phyloP scores from a whole-genome alignment of 2,329 filamentous ascomycete species.

The Diaporthe amygdali region DNA sequence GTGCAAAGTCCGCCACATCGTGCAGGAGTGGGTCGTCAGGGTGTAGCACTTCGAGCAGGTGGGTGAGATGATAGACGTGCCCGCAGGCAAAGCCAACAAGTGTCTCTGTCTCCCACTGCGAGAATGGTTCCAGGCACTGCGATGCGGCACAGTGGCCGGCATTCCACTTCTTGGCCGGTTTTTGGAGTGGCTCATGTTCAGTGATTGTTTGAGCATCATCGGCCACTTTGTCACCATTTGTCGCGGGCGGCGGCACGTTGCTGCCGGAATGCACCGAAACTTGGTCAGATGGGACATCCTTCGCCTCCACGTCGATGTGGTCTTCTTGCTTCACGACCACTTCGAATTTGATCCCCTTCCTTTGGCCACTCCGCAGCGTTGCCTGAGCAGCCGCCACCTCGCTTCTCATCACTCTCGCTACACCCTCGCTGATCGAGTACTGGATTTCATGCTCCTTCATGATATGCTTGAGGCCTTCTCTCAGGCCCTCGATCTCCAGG shows the following conservation, averaged over 20 bases:
- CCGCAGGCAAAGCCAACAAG: constrained; percentile 83
- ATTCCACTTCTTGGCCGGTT: constrained; percentile 40
- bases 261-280: constrained; percentile 18
- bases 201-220: neutral
- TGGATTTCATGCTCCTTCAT: constrained; percentile 97
- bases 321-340: constrained; percentile 56
- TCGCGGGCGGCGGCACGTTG: constrained; percentile 27
- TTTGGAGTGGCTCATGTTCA: constrained; percentile 31
- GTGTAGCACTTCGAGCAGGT: constrained; percentile 64
- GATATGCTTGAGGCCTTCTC: constrained; percentile 87
- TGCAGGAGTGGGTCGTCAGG: constrained; percentile 43
- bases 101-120: constrained; percentile 70
- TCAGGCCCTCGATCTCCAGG: constrained; percentile 86
- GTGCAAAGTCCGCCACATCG: constrained; percentile 52
- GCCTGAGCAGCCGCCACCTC: constrained; percentile 88
- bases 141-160: constrained; percentile 62
- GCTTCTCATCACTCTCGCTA: constrained; percentile 82
- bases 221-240: constrained; percentile 21
- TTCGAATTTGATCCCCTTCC: constrained; percentile 88
- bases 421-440: constrained; percentile 87
- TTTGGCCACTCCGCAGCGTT: constrained; percentile 77
- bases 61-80: constrained; percentile 79
- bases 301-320: constrained; percentile 49
- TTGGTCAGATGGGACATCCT: constrained; percentile 41
- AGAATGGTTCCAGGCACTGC: constrained; percentile 60